Evolutionary conservation across 2,329 filamentous ascomycete species (phyloP).

Genomic region (Colletotrichum noveboracense): DNA sequence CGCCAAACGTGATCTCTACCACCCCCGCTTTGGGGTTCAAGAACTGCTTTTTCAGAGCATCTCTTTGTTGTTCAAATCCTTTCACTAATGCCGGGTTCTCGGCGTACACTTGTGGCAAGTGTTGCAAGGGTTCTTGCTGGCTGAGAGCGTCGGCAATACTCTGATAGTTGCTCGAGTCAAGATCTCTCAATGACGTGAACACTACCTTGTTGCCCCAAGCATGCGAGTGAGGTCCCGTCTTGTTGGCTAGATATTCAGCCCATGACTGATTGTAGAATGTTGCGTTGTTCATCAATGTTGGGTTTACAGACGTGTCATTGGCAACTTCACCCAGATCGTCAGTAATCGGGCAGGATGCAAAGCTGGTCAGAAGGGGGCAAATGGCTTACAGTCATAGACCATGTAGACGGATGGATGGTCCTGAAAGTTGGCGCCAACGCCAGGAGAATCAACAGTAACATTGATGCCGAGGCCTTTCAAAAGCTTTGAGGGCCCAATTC

Average conservation of each 20-base stretch:
- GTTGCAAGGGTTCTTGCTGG: conserved; percentile 21
- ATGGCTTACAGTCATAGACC: conserved; percentile 33
- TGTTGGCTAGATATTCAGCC: conserved; percentile 25
- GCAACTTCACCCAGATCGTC: background rate
- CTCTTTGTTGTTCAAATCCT: conserved; percentile 20
- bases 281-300: conserved; percentile 24
- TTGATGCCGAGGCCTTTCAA: conserved; percentile 49
- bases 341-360: background rate
- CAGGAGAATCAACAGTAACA: conserved; percentile 60
- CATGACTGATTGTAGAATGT: conserved; percentile 26
- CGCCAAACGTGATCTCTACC: conserved; percentile 25
- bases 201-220: conserved; percentile 26
- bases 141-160: conserved; percentile 9
- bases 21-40: conserved; percentile 21
- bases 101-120: conserved; percentile 25
- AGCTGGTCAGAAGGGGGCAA: background rate
- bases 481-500: conserved; percentile 52
- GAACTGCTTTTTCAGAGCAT: conserved; percentile 20
- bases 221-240: conserved; percentile 28
- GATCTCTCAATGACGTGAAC: conserved; percentile 24
- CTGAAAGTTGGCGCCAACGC: conserved; percentile 36
- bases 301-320: conserved; percentile 17
- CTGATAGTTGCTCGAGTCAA: conserved; percentile 2
- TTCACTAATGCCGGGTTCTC: conserved; percentile 17
- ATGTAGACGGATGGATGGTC: conserved; percentile 39